These are phyloP conservation scores for Sporothrix euskadiensis DNA, from an alignment of 2,329 filamentous ascomycete species.

Conservation along the genomic window DNA sequence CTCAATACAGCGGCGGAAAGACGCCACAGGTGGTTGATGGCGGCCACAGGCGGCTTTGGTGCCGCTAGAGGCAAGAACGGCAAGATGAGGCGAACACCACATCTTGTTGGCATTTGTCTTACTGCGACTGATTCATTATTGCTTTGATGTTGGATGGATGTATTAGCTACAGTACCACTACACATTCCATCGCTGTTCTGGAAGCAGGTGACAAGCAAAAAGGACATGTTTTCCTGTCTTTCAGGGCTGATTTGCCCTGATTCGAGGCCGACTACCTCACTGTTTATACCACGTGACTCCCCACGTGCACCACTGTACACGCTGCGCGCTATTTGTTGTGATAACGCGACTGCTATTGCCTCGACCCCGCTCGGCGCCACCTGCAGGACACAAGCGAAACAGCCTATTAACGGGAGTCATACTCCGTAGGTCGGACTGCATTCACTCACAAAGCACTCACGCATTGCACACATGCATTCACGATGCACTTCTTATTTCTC, in stretches of 20 bases:
- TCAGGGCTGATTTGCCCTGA: no score
- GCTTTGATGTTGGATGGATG: no score
- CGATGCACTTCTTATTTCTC: no score
- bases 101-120: neutral
- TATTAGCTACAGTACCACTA: no score
- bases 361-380: neutral
- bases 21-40: neutral
- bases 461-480: neutral
- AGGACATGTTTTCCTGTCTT: no score
- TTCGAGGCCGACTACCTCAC: no score
- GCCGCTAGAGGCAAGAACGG: neutral
- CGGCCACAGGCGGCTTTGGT: neutral
- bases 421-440: neutral
- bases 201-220: no score
- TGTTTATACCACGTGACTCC: neutral
- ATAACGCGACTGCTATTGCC: conserved; percentile 18
- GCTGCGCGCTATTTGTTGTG: conserved; percentile 21
- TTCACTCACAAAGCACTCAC: neutral
- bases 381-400: conserved; percentile 7
- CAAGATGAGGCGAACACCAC: neutral
- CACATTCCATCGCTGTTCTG: no score
- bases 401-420: conserved; percentile 3
- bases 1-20: neutral
- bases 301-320: neutral
- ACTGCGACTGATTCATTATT: neutral